Base-by-base conservation (phyloP, 805 yeast species). In the Alloascoidea africana region DNA sequence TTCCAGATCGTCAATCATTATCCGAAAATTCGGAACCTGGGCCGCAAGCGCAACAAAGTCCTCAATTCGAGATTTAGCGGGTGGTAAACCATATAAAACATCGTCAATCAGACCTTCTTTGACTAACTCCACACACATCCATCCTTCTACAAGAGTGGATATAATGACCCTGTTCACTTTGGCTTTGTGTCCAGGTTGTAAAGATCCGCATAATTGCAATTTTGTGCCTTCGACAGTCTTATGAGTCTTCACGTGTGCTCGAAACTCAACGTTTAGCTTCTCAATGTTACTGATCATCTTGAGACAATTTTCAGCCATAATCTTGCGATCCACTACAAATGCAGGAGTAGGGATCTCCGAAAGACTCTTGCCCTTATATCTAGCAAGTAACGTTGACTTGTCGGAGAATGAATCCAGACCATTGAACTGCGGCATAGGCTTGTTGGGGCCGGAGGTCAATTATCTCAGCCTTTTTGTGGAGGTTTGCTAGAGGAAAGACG, bases 161-260 rank as follows among this genome's bases (percentile, higher is more conserved):
- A 79, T 82, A 3, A 81, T 73, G 17, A 79, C 63, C 35, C 66
- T 61, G 36, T 62, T 59, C 14, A 73, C 63, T 19, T 51, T 55
- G n/a, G 36, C 40, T 1, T 62, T 58, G 2, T 47, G 39, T 1
- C 49, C 16, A 54, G 41, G n/a, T n/a, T n/a, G n/a, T 18, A 44
- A 38, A 3, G 65, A 66, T 36, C 60, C 47, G 1, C 71, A 77
- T 50, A 76, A 51, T 54, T 76, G 81, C 33, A 68, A 51, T 16
- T 53, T 46, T 2, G 74, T 59, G 4, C 82, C 86, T 45, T 75
- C 79, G 5, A 61, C 44, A 1, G 81, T 67, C 52, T 82, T 81
- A 52, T 78, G 86, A 0, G 91, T 82, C 53, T 81, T 81, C 16
- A 81, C 73, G 50, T 80, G 86, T 3, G 81, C 77, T 41, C 93